phyloP scores from a whole-genome alignment of 2,329 filamentous ascomycete genomes.

The Cladophialophora yegresii region DNA sequence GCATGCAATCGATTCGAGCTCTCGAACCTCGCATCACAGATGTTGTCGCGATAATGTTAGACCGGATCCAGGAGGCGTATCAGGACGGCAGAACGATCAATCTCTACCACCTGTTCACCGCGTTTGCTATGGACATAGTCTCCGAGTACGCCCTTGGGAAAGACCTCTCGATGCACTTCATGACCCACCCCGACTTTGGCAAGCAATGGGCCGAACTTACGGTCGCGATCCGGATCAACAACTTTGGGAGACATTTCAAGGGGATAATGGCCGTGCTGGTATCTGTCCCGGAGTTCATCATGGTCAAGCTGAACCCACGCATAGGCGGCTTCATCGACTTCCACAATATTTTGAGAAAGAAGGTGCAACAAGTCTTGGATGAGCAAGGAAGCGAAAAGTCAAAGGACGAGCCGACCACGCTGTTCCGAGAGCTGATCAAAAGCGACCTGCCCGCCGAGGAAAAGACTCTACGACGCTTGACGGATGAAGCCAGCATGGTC shows the following conservation, averaged over 20 bases:
- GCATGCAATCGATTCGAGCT: slow-evolving; percentile 27
- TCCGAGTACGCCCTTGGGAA: slow-evolving; percentile 29
- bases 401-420: slow-evolving; percentile 20
- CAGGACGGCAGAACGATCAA: background rate
- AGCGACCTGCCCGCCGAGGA: slow-evolving; percentile 39
- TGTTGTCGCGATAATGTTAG: slow-evolving; percentile 33
- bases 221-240: background rate
- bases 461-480: slow-evolving; percentile 42
- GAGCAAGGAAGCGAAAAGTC: slow-evolving; percentile 8
- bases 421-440: slow-evolving; percentile 41
- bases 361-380: slow-evolving; percentile 7
- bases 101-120: background rate
- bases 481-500: slow-evolving; percentile 40
- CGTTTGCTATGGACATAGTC: slow-evolving; percentile 23
- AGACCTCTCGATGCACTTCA: slow-evolving; percentile 15
- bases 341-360: background rate
- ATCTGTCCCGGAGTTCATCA: background rate
- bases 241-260: slow-evolving; percentile 8
- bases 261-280: background rate
- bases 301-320: background rate
- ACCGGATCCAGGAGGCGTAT: slow-evolving; percentile 9
- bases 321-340: background rate
- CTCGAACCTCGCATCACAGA: slow-evolving; percentile 36
- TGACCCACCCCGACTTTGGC: slow-evolving; percentile 32
- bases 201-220: slow-evolving; percentile 11